Evolutionary conservation across 192 early-diverging fungal genomes (phyloP).

Genomic region (Podila minutissima): DNA sequence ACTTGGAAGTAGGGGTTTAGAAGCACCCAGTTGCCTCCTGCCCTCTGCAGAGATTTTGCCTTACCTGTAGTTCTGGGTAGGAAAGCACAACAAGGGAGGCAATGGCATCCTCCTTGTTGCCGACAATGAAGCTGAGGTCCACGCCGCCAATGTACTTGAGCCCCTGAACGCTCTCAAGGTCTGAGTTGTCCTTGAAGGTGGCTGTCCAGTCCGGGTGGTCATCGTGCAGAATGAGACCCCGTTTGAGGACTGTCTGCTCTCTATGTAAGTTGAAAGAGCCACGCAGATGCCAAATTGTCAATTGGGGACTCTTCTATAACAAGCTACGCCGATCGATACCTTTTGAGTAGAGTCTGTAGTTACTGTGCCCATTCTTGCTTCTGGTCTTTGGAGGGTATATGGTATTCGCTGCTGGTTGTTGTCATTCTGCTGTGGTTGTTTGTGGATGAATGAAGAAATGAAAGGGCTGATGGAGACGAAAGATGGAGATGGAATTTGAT

Average conservation of each 20-base stretch:
- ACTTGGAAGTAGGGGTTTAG: no score
- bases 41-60: background rate
- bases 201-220: constrained; percentile 35
- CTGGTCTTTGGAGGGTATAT: constrained; percentile 26
- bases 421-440: background rate
- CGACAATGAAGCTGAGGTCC: constrained; percentile 75
- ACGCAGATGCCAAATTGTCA: background rate
- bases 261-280: background rate
- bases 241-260: constrained; percentile 26
- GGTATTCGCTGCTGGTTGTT: constrained; percentile 6
- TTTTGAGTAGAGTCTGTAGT: background rate
- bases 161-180: constrained; percentile 12
- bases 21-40: no score
- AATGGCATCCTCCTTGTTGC: constrained; percentile 66
- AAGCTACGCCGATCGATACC: background rate
- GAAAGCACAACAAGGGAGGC: constrained; percentile 79
- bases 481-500: background rate
- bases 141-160: constrained; percentile 77
- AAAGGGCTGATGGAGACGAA: background rate
- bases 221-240: constrained; percentile 17
- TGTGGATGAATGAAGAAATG: background rate
- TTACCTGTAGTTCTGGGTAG: constrained; percentile 71
- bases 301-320: no score
- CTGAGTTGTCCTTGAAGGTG: constrained; percentile 4
- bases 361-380: constrained; percentile 49